Base-by-base conservation (phyloP, 2,329 filamentous ascomycete genomes). In the Fusarium miscanthi region DNA sequence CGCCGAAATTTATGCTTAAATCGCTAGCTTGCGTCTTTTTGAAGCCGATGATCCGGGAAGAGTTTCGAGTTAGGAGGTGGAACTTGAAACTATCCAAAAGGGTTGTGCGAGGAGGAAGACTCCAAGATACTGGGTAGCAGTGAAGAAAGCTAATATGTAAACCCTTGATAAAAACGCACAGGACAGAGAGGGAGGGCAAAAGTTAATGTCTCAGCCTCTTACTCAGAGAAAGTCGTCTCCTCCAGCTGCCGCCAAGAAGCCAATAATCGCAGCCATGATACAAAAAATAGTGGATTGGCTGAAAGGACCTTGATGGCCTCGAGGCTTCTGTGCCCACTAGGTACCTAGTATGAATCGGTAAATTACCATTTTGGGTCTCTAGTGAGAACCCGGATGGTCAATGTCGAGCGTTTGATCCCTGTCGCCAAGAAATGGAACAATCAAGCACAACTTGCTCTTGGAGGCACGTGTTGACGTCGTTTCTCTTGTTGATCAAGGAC, bases 351-450 rank as follows among this genome's bases (percentile, higher is more conserved):
- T 54, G 35, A 69, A 70, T 38, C 53, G 60, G 68, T 56, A 62
- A 30, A 60, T 63, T 74, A 42, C 72, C 72, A 54, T 56, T 62
- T 57, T 74, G 61, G 59, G 66, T 33, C 53, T 51, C 40, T 54
- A 43, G 40, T 59, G 72, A 74, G 72, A 64, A 74, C 72, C 72
- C 73, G 73, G 72, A 74, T 74, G 61, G 72, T 66, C 61, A 74
- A 53, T 37, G 42, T 63, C 31, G 56, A 63, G 63, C 27, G 31
- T 27, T 40, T 25, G 19, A 74, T 45, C 72, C 72, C 59, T 74
- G 72, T 43, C 42, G 72, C 72, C 72, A 74, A 74, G 72, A 49
- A 54, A 17, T 21, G 49, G 53, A 27, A 51, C 27, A 56, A 31
- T 43, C 56, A 66, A 42, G 63, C 62, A 66, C 31, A 30, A 57